Evolutionary conservation across 2,329 filamentous ascomycete genomes (phyloP).

Genomic region (Trichophyton equinum): DNA sequence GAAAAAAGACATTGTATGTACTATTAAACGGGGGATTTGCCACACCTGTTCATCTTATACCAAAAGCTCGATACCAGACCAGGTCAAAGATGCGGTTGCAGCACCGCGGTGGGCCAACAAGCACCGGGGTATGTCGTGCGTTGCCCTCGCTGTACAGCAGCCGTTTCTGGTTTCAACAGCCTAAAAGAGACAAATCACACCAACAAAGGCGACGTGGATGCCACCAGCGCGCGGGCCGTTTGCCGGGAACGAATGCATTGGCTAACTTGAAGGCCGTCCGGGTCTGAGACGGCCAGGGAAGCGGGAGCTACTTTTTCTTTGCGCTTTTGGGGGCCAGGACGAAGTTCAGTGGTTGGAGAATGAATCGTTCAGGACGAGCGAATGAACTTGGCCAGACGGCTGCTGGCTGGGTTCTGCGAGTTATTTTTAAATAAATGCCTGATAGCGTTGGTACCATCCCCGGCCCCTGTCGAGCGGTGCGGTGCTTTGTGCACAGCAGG

Average conservation of each 20-base stretch:
- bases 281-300: background rate
- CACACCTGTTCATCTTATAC: slow-evolving; percentile 3
- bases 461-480: background rate
- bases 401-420: background rate
- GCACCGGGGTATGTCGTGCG: background rate
- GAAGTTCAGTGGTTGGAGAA: background rate
- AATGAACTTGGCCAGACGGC: background rate
- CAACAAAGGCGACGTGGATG: slow-evolving; percentile 2
- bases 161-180: background rate
- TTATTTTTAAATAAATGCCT: background rate
- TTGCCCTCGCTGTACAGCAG: background rate
- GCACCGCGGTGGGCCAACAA: background rate
- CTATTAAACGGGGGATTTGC: background rate
- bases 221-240: background rate
- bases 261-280: background rate
- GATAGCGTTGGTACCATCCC: background rate
- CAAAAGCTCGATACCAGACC: background rate
- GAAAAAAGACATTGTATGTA: background rate
- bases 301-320: background rate
- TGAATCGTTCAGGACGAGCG: background rate
- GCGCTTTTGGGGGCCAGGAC: slow-evolving; percentile 1
- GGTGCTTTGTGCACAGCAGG: background rate
- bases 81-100: background rate
- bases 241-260: background rate
- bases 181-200: slow-evolving; percentile 2